These are phyloP conservation scores for Thalassia testudinum DNA, from an alignment of 116 monocot species.

Conservation along the genomic window DNA sequence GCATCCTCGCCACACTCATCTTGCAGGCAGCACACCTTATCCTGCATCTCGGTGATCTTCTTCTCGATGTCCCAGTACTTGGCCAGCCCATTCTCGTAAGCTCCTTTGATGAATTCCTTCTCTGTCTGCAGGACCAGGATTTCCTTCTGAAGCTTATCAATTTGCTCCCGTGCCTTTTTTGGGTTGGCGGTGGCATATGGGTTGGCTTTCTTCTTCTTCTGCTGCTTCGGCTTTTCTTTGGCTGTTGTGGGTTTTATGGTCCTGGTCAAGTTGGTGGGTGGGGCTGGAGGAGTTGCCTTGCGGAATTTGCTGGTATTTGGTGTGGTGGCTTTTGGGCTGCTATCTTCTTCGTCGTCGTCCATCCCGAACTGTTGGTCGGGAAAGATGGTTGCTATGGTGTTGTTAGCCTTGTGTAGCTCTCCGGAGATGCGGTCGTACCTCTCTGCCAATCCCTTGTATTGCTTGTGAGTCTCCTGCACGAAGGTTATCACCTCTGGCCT, in stretches of 20 bases:
- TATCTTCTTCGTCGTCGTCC: conserved; percentile 41
- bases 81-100: conserved; percentile 42
- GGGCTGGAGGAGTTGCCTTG: not conserved
- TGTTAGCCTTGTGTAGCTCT: conserved; percentile 86
- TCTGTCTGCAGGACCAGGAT: conserved; percentile 78
- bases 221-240: not conserved
- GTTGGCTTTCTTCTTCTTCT: not conserved
- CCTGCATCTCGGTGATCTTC: conserved; percentile 49
- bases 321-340: conserved; percentile 20
- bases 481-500: conserved; percentile 65
- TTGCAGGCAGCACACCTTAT: conserved; percentile 41
- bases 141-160: conserved; percentile 58
- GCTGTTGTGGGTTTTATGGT: not conserved
- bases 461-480: conserved; percentile 69
- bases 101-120: conserved; percentile 73
- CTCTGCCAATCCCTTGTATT: conserved; percentile 68
- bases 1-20: conserved; percentile 32
- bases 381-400: conserved; percentile 68
- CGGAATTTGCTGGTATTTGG: not conserved
- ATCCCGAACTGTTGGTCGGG: conserved; percentile 61
- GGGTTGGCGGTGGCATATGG: not conserved
- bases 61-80: conserved; percentile 74
- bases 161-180: conserved; percentile 38
- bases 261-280: not conserved
- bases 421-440: conserved; percentile 78